These are phyloP conservation scores for Aspergillus sp. DNA, from an alignment of 2,329 filamentous ascomycete species.

Conservation along the genomic window DNA sequence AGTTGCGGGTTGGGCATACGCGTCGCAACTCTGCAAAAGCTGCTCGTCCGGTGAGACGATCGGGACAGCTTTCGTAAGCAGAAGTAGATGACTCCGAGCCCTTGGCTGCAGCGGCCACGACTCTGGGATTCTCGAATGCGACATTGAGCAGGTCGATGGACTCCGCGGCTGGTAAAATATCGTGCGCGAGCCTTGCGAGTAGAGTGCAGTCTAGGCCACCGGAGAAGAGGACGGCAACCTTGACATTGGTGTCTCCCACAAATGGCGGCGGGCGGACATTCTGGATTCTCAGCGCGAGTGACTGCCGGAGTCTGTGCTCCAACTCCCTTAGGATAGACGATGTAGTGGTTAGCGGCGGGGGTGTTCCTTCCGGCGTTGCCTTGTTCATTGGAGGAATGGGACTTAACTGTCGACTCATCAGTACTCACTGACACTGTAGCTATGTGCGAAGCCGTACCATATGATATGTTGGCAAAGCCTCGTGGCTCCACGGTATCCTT, in stretches of 20 bases:
- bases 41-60: constrained; percentile 82
- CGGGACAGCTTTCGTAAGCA: constrained; percentile 81
- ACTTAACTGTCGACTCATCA: constrained; percentile 36
- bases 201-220: constrained; percentile 93
- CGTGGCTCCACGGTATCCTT: constrained; percentile 35
- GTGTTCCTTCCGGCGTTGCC: constrained; percentile 34
- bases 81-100: constrained; percentile 34
- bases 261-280: constrained; percentile 65
- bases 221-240: constrained; percentile 84
- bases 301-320: constrained; percentile 60
- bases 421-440: constrained; percentile 1
- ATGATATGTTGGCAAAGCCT: constrained; percentile 22
- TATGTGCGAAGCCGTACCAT: constrained; percentile 28
- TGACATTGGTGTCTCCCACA: constrained; percentile 34
- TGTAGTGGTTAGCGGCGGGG: constrained; percentile 37
- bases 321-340: constrained; percentile 61
- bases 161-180: constrained; percentile 70
- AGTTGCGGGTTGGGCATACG: constrained; percentile 71
- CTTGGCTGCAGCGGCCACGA: constrained; percentile 60
- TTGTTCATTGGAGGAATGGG: constrained; percentile 53
- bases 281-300: constrained; percentile 67
- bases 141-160: constrained; percentile 90
- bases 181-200: constrained; percentile 78
- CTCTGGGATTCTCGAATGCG: constrained; percentile 90
- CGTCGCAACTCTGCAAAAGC: constrained; percentile 74